Evolutionary conservation across 352 stramenopile genomes (phyloP).

Genomic region (Blastocystis sp.): DNA sequence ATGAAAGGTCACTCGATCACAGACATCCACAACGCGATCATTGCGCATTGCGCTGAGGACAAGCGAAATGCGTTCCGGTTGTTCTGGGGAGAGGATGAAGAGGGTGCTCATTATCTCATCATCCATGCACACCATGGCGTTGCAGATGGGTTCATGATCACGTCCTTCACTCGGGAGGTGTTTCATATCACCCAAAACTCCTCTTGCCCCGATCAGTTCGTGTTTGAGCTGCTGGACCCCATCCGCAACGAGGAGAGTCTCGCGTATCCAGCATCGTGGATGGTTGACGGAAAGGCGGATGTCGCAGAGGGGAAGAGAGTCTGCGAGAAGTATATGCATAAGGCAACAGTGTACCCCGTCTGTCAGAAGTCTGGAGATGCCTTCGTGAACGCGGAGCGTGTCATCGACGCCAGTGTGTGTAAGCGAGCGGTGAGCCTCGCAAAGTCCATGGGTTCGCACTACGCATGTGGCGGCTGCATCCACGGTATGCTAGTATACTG

Average conservation of each 20-base stretch:
- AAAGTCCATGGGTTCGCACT: neutral
- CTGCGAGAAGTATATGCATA: neutral
- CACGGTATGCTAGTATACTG: slow-evolving; percentile 51
- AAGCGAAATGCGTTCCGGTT: neutral
- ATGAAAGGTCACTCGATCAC: neutral
- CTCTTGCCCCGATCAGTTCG: neutral
- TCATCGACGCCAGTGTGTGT: neutral
- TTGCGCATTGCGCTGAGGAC: neutral
- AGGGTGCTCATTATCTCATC: slow-evolving; percentile 8
- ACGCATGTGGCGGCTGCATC: slow-evolving; percentile 10
- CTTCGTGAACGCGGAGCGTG: slow-evolving; percentile 17
- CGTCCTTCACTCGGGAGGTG: neutral
- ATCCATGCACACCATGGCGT: slow-evolving; percentile 58
- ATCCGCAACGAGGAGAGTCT: neutral
- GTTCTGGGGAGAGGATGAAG: slow-evolving; percentile 6
- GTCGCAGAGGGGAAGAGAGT: neutral
- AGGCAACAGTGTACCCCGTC: neutral
- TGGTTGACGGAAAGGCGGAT: neutral
- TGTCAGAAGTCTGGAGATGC: neutral
- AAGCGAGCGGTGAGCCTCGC: neutral
- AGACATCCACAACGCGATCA: neutral
- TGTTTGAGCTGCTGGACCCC: neutral
- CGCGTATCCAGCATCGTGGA: neutral
- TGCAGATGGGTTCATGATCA: slow-evolving; percentile 59
- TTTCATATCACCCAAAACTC: neutral